Percentiles rank a stretch among this genome's conserved stretches.
phyloP scores from a whole-genome alignment of 2,329 filamentous ascomycete genomes.

The Calonectria ilicicola region DNA sequence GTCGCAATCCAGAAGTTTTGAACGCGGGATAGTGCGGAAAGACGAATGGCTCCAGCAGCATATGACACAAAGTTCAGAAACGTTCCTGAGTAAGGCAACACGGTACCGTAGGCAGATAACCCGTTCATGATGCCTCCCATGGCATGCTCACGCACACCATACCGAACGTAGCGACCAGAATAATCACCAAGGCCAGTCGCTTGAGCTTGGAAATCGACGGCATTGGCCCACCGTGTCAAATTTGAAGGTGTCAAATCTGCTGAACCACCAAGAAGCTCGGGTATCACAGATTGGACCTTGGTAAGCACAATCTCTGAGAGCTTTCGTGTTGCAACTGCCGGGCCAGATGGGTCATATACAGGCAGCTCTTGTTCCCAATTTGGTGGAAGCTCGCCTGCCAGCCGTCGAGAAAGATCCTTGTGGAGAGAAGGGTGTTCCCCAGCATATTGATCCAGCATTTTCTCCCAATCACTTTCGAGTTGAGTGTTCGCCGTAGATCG shows the following conservation, averaged over 20 bases:
- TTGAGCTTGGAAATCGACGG: conserved; percentile 96
- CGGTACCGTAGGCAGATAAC: conserved; percentile 92
- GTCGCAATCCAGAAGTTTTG: conserved; percentile 96
- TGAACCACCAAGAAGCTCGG: conserved; percentile 94
- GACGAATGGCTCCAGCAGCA: conserved; percentile 92
- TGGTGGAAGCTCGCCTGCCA: conserved; percentile 86
- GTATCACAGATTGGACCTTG: conserved; percentile 85
- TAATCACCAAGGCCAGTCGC: conserved; percentile 88
- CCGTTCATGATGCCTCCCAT: conserved; percentile 97
- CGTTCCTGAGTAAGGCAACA: conserved; percentile 93
- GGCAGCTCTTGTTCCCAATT: conserved; percentile 97
- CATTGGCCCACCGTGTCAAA: conserved; percentile 97
- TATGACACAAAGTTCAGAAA: conserved; percentile 99
- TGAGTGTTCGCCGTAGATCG: conserved; percentile 87
- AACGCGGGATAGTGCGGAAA: conserved; percentile 91
- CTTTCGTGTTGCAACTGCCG: conserved; percentile 92
- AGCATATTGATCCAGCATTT: conserved; percentile 88
- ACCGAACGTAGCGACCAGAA: conserved; percentile 90
- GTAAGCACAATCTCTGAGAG: conserved; percentile 93
- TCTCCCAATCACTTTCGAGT: conserved; percentile 93
- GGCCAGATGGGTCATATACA: conserved; percentile 86
- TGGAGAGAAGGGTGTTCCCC: conserved; percentile 82
- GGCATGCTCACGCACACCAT: conserved; percentile 90
- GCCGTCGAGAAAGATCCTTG: conserved; percentile 84
- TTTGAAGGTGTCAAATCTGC: conserved; percentile 99